Base-by-base conservation (phyloP, 495 filamentous ascomycete species). In the Cercophora sp. region DNA sequence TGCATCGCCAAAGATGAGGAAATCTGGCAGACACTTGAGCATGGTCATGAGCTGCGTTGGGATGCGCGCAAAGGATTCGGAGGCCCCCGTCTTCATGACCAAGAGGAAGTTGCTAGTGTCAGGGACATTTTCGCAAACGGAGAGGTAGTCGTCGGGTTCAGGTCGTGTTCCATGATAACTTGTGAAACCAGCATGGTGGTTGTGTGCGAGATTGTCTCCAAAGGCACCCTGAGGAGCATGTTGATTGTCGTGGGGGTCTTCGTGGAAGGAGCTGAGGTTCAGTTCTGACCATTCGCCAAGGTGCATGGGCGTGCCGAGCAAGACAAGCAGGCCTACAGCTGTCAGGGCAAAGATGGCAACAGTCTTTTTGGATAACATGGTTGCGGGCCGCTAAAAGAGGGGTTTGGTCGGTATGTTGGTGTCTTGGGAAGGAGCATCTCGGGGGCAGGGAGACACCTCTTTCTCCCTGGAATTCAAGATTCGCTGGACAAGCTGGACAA, bases 51-150 rank as follows among this genome's bases (percentile, higher is more conserved):
- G 68, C 52, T 84, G 80, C 5, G 74, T 79, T 18, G 81, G 76
- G 29, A 84, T 61, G 41, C 71, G 73, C 22, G 70, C 63, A 19
- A 70, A 77, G 23, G 79, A 68, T 59, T 83, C 77, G 16, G 71
- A 72, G 16, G 79, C 79, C 40, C 81, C 80, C 25, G 80, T 79
- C 63, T 84, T 83, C 51, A 85, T 66, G 36, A 83, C 62, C n/a
- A 75, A 51, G 18, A 75, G 65, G 29, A 78, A 66, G 27, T 63
- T 67, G 54, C 60, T 64, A 2, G 62, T 65, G 34, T 70, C 57
- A 1, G 71, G 72, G 39, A 72, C 72, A 16, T 42, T 56, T 2
- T 58, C 58, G 62, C 72, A 74, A 2, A 52, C 32, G 1, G 40
- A 43, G 3, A 4, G 4, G 15, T n/a, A n/a, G n/a, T n/a, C n/a